Evolutionary conservation across 257 asterid species (phyloP).

Genomic region (Gardenia jasminoides): DNA sequence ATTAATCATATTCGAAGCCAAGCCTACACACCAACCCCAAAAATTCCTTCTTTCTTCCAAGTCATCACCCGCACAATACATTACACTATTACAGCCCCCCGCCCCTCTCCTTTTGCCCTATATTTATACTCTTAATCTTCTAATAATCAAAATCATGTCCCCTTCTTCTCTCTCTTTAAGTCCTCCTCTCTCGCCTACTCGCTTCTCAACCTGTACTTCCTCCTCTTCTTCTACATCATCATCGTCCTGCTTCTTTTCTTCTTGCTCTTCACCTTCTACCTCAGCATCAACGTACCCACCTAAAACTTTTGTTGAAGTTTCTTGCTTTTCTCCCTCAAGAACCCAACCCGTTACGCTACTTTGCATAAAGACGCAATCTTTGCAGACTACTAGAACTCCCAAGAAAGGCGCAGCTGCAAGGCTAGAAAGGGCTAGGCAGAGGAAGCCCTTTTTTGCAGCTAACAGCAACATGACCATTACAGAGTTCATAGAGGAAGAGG

Average conservation of each 20-base stretch:
- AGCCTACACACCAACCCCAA: not conserved
- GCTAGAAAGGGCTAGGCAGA: constrained; percentile 26
- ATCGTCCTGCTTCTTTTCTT: constrained; percentile 22
- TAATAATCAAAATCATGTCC: constrained; percentile 35
- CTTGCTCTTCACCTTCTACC: constrained; percentile 16
- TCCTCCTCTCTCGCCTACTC: constrained; percentile 43
- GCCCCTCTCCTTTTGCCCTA: not conserved
- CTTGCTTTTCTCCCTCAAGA: constrained; percentile 37
- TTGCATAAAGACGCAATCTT: constrained; percentile 31
- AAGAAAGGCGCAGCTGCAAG: constrained; percentile 11
- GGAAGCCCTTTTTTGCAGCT: constrained; percentile 40
- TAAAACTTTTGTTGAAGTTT: constrained; percentile 7
- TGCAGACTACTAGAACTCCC: constrained; percentile 4
- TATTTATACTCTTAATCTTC: constrained; percentile 20
- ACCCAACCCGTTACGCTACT: constrained; percentile 34
- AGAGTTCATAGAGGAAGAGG: constrained; percentile 51
- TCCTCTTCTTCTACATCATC: constrained; percentile 21
- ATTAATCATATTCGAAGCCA: constrained; percentile 4
- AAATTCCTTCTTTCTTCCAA: constrained; percentile 12
- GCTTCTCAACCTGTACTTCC: constrained; percentile 25
- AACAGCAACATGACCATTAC: constrained; percentile 41
- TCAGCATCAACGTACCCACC: constrained; percentile 4
- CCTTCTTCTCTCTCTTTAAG: constrained; percentile 46
- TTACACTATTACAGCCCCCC: not conserved
- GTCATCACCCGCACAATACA: not conserved